phyloP scores from a whole-genome alignment of 1,284 basidiomycete genomes.

The Austroboletus niveus region DNA sequence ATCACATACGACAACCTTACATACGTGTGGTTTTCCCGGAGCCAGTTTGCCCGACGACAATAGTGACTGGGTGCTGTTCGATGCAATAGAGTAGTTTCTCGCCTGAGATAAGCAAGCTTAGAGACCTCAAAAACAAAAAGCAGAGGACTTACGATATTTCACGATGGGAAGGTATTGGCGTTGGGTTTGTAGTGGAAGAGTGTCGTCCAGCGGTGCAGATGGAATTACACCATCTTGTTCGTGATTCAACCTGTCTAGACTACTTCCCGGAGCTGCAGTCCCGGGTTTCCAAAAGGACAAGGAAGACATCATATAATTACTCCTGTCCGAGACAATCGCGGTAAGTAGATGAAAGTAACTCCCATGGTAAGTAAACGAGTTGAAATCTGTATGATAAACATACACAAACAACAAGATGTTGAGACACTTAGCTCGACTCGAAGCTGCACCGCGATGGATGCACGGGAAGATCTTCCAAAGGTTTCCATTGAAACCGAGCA shows the following conservation, averaged over 20 bases:
- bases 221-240: slow-evolving; percentile 68
- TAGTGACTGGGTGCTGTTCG: slow-evolving; percentile 80
- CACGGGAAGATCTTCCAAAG: slow-evolving; percentile 58
- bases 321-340: no score
- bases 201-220: slow-evolving; percentile 57
- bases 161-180: slow-evolving; percentile 83
- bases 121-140: background rate
- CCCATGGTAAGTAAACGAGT: no score
- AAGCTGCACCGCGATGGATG: slow-evolving; percentile 22
- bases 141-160: slow-evolving; percentile 67
- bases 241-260: slow-evolving; percentile 81
- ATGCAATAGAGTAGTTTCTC: slow-evolving; percentile 80
- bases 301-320: slow-evolving; percentile 32
- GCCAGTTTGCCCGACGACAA: slow-evolving; percentile 94
- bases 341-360: no score
- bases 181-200: slow-evolving; percentile 68
- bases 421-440: no score
- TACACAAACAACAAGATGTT: slow-evolving; percentile 13
- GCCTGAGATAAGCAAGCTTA: slow-evolving; percentile 40
- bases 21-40: slow-evolving; percentile 96
- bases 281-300: slow-evolving; percentile 83
- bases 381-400: background rate
- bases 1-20: slow-evolving; percentile 29
- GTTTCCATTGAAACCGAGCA: slow-evolving; percentile 60
- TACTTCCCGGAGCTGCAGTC: slow-evolving; percentile 81